Base-by-base conservation (phyloP, 495 filamentous ascomycete genomes). In the Penicillium cosmopolitanum region DNA sequence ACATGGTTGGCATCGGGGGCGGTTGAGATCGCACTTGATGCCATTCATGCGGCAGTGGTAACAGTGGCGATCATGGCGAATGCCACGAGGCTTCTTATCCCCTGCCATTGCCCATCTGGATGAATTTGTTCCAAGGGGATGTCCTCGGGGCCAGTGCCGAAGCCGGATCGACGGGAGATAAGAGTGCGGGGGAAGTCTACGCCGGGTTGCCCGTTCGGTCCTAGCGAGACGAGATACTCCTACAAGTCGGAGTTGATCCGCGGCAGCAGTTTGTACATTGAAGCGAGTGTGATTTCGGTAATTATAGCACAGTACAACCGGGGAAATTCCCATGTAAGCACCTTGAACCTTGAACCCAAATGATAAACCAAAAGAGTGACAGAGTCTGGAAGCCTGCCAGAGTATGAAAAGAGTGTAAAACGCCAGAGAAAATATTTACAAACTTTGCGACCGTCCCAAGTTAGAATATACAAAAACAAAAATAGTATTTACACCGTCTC, bases 61-160 rank as follows among this genome's bases (percentile, higher is more conserved):
- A 43, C 72, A 74, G 42, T 74, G 68, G 19, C 72, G 71, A 55
- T 74, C 72, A 33, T 70, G 63, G 12, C 72, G 68, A 36, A 76
- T 73, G 9, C 73, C 66, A 11, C 72, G 71, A 25, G 70, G 68
- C 60, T 73, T 76, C 47, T 69, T 69, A n/a, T 51, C 38, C 13
- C 54, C 33, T 13, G 54, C 48, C 66, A 68, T 69, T 4, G 12
- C n/a, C 36, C 18, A 18, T 33, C 46, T 50, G 7, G 6, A 43
- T 48, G 46, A 18, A 18, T 9, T 44, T 44, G 42, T 16, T n/a
- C 8, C 42, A 16, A 19, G n/a, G 42, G 13, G n/a, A 16, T 19
- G 16, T 16, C 42, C 15, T 46, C 13, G 40, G 48, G 28, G 40
- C 28, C 25, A 38, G 12, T 38, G 46, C 47, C 51, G 53, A 33